Base-by-base conservation (phyloP, 352 stramenopile species). In the Thalassiosira hispida region DNA sequence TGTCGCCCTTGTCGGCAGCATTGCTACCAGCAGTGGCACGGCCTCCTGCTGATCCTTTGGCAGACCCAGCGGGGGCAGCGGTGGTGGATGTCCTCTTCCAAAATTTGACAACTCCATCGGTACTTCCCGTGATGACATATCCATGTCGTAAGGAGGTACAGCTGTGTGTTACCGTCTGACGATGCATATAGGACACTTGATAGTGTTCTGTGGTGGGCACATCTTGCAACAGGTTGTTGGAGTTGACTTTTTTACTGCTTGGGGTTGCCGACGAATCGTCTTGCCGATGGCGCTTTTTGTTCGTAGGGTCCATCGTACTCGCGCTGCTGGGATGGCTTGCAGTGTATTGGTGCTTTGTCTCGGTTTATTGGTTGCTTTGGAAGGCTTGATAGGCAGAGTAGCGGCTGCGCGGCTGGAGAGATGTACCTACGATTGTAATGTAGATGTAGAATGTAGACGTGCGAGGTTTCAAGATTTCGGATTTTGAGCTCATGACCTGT, bases 101-200 rank as follows among this genome's bases (percentile, higher is more conserved):
- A 81, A 99, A 99, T 82, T 99, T 99, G 18, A 99, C 95, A 71
- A 98, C 94, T 6, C 97, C 98, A 85, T 99, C 97, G 29, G 85
- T 76, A 46, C 94, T 98, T 1, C 93, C 97, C 1, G 97, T 99
- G 9, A 99, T 82, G 3, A 99, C 64, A 68, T 99, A 99, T 62
- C 98, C 97, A 73, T 97, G 98, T 74, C 96, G 90, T 0, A 89
- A 87, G 0, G 95, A 95, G 5, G 85, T 75, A 23, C 94, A 79
- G 8, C 96, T 92, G 77, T 98, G 96, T 23, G 95, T 98, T 9
- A 99, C 96, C 0, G 95, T 90, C 52, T 96, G 90, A 23, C 96
- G 96, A 87, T 99, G 98, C 96, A 99, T 99, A 90, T 98, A 99
- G 56, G 95, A 97, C 4, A 94, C 78, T 42, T 92, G 79, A 67